These are phyloP conservation scores for Trichosporon ovoides DNA, from an alignment of 1,284 basidiomycete species.

Conservation along the genomic window DNA sequence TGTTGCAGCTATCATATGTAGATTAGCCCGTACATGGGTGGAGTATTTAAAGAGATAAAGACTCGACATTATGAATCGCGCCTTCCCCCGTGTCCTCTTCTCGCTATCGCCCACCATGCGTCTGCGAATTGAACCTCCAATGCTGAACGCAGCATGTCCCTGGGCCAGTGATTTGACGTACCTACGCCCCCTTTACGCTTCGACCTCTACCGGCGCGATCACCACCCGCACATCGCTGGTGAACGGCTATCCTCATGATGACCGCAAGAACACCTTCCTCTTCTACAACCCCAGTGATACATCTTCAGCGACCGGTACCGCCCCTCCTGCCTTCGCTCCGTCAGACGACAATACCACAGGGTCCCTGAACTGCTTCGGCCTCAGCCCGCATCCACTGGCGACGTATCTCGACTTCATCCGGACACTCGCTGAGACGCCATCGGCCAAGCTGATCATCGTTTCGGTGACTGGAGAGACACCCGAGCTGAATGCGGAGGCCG, in stretches of 20 bases:
- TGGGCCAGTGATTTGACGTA: conserved; percentile 16
- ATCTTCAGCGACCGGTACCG: not conserved
- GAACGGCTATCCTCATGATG: conserved; percentile 20
- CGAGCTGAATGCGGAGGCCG: conserved; percentile 9
- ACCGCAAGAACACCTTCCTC: conserved; percentile 20
- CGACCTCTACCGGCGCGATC: conserved; percentile 13
- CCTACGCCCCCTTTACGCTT: conserved; percentile 15
- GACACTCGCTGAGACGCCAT: conserved; percentile 4
- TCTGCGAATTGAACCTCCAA: conserved; percentile 11
- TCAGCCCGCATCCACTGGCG: conserved; percentile 11
- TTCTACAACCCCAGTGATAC: conserved; percentile 15
- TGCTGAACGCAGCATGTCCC: conserved; percentile 21
- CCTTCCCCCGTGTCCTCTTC: not conserved
- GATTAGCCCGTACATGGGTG: not conserved
- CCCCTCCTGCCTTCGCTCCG: conserved; percentile 7
- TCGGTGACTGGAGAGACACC: conserved; percentile 19
- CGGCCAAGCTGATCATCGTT: conserved; percentile 15
- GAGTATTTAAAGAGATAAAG: not conserved
- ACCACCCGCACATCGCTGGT: conserved; percentile 21
- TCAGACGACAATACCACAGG: not conserved
- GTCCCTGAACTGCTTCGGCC: conserved; percentile 20
- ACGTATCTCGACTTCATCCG: conserved; percentile 10
- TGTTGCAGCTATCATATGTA: too few relatives aligned
- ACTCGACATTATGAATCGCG: not conserved
- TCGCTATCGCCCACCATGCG: not conserved